Conservation (phyloP, 805 yeast genomes). For the Yarrowia sp. region DNA sequence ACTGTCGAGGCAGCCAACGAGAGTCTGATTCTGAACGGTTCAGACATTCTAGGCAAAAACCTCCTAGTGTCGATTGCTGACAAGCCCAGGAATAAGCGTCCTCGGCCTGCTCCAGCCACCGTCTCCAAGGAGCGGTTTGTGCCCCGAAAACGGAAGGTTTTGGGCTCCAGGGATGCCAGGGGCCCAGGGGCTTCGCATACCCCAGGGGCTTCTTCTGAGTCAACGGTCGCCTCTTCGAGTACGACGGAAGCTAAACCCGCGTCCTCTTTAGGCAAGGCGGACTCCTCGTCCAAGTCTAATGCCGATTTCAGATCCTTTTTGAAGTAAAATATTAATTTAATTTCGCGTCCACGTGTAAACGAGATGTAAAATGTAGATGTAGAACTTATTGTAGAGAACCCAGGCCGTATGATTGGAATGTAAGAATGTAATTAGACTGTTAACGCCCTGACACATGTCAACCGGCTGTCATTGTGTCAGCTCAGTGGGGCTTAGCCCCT, state of each 20-base stretch:
- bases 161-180: constrained; percentile 18
- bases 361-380: too few species aligned
- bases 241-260: neutral
- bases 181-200: constrained; percentile 1
- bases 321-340: neutral
- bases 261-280: neutral
- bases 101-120: neutral
- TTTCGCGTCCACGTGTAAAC: too few species aligned
- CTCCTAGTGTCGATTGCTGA: constrained; percentile 12
- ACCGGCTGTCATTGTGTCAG: too few species aligned
- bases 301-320: constrained; percentile 12
- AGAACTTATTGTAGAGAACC: too few species aligned
- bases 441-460: too few species aligned
- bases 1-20: constrained; percentile 8
- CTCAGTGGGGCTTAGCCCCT: too few species aligned
- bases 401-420: neutral
- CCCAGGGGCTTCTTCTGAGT: neutral
- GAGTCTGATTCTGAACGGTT: constrained; percentile 8
- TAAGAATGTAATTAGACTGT: too few species aligned
- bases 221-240: constrained; percentile 8
- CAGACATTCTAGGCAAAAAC: constrained; percentile 4
- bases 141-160: constrained; percentile 17
- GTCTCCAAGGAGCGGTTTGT: constrained; percentile 13
- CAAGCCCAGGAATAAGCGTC: constrained; percentile 6
- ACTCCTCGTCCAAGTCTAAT: neutral